Base-by-base conservation (phyloP, 345 rosid species). In the Sonneratia caseolaris region DNA sequence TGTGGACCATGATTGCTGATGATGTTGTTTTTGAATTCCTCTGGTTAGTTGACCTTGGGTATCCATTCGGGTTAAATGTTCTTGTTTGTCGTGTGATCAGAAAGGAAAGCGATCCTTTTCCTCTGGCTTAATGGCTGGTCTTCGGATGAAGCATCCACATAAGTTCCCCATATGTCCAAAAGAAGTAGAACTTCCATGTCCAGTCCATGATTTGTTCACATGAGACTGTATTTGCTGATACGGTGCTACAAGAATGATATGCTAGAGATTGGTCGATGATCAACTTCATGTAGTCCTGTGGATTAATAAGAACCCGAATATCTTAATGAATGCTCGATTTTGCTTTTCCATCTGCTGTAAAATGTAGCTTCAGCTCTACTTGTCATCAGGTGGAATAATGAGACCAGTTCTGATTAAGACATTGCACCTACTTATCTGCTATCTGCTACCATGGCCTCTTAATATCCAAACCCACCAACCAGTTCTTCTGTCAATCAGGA, bases 361-460 rank as follows among this genome's bases (percentile, higher is more conserved):
- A 22, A 57, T 13, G 35, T 66, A 12, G 37, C 38, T 40, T 40
- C 43, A 40, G 9, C 9, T 36, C 37, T 35, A n/a, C 40, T 69
- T 37, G 80, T 49, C 78, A 64, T 69, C 40, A 48, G 57, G 62
- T 45, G 55, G 14, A n/a, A 67, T 47, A 40, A 69, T 70, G 12
- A 48, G 65, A 47, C 71, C 61, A 36, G 61, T 70, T 74, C 32
- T 70, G 64, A 69, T 36, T 81, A 74, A 22, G 64, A 76, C 68
- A 73, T 68, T 69, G 72, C 62, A 78, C 79, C 79, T 37, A 71
- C 79, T 76, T 35, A 13, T 35, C 36, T 72, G n/a, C 47, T 36
- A 69, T 47, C 64, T 57, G 59, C 9, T 45, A 45, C 49, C 49
- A 45, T 45, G 13, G 27, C 7, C 32, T 27, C 32, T 27, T 27